These are phyloP conservation scores for Hordeum pubiflorum DNA, from an alignment of 202 grass and related monocot genomes.

Conservation along the genomic window DNA sequence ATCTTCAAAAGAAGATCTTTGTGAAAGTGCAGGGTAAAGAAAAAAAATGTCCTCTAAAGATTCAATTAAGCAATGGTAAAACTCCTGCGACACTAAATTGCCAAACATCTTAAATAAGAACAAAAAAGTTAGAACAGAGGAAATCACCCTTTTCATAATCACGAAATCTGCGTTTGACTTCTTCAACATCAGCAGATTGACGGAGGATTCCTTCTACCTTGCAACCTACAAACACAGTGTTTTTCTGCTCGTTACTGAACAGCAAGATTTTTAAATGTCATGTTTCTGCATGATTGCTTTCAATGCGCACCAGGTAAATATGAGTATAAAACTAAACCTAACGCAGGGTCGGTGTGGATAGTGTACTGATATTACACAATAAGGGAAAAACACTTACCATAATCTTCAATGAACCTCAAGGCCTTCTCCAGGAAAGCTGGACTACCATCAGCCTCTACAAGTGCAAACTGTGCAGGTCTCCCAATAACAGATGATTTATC, in stretches of 20 bases:
- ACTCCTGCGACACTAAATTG: not conserved
- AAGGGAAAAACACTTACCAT: slow-evolving; percentile 51
- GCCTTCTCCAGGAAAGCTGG: slow-evolving; percentile 96
- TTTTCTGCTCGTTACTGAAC: slow-evolving; percentile 23
- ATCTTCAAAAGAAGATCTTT: not conserved
- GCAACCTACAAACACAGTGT: slow-evolving; percentile 47
- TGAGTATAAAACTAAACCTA: not conserved
- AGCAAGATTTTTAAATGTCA: not conserved
- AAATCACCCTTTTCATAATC: slow-evolving; percentile 90
- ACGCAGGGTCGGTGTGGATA: not conserved
- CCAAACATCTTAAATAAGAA: slow-evolving; percentile 17
- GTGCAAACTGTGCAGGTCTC: slow-evolving; percentile 60
- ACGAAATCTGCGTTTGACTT: slow-evolving; percentile 80
- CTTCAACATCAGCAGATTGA: slow-evolving; percentile 99
- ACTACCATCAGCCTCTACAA: slow-evolving; percentile 75
- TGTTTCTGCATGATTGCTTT: not conserved
- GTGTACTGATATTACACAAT: not conserved
- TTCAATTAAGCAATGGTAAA: not conserved
- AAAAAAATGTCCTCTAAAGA: not conserved
- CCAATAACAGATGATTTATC: slow-evolving; percentile 71
- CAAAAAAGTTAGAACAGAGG: not conserved
- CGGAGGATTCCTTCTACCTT: slow-evolving; percentile 96
- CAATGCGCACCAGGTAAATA: slow-evolving; percentile 1
- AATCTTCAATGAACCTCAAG: slow-evolving; percentile 85
- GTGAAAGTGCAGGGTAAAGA: not conserved